Percentiles rank a stretch among this genome's conserved stretches.
These are phyloP conservation scores for Cutaneotrichosporon cutaneum DNA, from an alignment of 1,284 basidiomycete genomes.

Conservation along the genomic window DNA sequence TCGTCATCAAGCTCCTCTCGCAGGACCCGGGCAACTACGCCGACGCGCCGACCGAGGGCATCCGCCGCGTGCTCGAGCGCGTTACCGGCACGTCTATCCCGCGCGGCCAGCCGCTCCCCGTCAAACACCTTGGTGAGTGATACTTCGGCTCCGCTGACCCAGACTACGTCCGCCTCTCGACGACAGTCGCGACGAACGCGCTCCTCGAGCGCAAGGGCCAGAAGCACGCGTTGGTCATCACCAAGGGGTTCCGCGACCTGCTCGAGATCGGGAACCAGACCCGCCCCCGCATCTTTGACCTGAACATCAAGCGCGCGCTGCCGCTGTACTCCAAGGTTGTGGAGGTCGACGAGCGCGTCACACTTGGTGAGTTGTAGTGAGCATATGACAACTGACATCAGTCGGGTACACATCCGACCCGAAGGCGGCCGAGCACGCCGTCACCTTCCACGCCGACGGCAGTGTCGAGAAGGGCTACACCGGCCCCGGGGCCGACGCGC, in stretches of 20 bases:
- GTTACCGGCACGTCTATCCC: constrained; percentile 60
- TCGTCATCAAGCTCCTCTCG: constrained; percentile 65
- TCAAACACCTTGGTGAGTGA: constrained; percentile 68
- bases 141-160: constrained; percentile 21
- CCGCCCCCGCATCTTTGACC: constrained; percentile 47
- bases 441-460: constrained; percentile 71
- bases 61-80: constrained; percentile 81
- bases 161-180: constrained; percentile 91
- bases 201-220: constrained; percentile 91
- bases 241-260: constrained; percentile 54
- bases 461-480: constrained; percentile 65
- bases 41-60: constrained; percentile 86
- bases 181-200: constrained; percentile 93
- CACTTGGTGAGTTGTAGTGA: constrained; percentile 45
- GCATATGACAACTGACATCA: not conserved
- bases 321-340: constrained; percentile 56
- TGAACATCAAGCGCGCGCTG: constrained; percentile 48
- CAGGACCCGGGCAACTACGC: constrained; percentile 80
- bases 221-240: constrained; percentile 82
- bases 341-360: constrained; percentile 58
- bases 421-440: constrained; percentile 67
- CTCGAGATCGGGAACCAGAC: constrained; percentile 54
- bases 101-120: constrained; percentile 56
- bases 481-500: constrained; percentile 46
- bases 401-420: constrained; percentile 90